Percentiles rank a stretch among this genome's conserved stretches.
These are phyloP conservation scores for Lodderomyces orthopsilosis DNA, from an alignment of 1,139 yeast genomes.

Conservation along the genomic window DNA sequence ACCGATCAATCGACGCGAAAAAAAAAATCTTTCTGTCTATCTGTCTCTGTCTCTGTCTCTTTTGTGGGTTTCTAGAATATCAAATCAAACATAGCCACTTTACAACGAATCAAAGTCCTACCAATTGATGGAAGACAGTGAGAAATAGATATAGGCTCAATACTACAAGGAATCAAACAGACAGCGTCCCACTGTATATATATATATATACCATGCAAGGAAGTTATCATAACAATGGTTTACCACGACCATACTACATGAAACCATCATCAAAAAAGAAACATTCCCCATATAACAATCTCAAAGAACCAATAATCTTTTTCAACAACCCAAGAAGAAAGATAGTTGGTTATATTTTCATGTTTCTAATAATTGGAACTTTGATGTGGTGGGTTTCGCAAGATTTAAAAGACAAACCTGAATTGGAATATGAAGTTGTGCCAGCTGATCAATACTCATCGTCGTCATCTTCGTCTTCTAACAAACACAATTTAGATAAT, in stretches of 20 bases:
- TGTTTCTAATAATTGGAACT: constrained; percentile 37
- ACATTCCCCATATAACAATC: constrained; percentile 34
- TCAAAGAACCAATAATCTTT: constrained; percentile 27
- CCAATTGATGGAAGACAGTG: too few species aligned
- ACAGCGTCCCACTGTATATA: too few species aligned
- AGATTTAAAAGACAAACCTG: constrained; percentile 31
- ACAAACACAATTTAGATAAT: constrained; percentile 2
- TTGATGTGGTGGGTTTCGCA: constrained; percentile 39
- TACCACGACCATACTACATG: constrained; percentile 51
- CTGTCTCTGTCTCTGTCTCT: too few species aligned
- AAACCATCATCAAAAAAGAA: constrained; percentile 35
- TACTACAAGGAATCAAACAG: too few species aligned
- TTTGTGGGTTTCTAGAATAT: too few species aligned
- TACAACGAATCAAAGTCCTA: too few species aligned
- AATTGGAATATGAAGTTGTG: constrained; percentile 30
- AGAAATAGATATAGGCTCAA: too few species aligned
- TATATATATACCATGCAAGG: constrained; percentile 45
- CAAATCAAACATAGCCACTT: too few species aligned
- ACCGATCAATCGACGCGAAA: too few species aligned
- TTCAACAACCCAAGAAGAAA: constrained; percentile 40
- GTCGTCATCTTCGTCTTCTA: not conserved
- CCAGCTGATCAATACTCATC: constrained; percentile 10
- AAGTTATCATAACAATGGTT: constrained; percentile 40
- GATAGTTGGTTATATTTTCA: constrained; percentile 36
- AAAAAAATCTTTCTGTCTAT: not conserved